A percentile compares a stretch with the other conserved stretches of the same genome.
Evolutionary conservation across 495 filamentous ascomycete species (phyloP).

Genomic region (Tuber magnatum): DNA sequence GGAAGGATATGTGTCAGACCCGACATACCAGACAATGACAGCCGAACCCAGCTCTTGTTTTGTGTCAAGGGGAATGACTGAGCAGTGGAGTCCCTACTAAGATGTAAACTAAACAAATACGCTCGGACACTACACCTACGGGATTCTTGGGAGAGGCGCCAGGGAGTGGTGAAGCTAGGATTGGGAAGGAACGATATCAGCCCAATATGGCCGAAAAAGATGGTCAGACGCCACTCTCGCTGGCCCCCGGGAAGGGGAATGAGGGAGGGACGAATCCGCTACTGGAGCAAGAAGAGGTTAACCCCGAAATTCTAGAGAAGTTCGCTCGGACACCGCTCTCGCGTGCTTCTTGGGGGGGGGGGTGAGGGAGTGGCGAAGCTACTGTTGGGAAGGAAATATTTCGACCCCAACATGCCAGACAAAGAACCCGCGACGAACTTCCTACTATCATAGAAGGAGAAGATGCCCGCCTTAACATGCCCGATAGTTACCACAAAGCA

Average conservation of each 20-base stretch:
- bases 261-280: background rate
- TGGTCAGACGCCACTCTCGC: background rate
- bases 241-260: background rate
- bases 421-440: background rate
- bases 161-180: background rate
- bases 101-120: background rate
- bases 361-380: background rate
- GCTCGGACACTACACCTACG: too few relatives aligned
- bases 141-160: background rate
- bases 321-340: background rate
- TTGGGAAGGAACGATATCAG: background rate
- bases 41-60: background rate
- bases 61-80: background rate
- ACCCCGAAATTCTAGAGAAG: background rate
- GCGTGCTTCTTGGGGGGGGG: background rate
- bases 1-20: background rate
- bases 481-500: background rate
- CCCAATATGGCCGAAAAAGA: background rate
- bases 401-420: background rate
- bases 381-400: background rate
- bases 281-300: background rate
- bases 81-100: background rate
- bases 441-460: background rate
- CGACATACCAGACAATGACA: background rate
- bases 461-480: background rate